Base-by-base conservation (phyloP, 108 stramenopile species). In the Cyclotella atomus region DNA sequence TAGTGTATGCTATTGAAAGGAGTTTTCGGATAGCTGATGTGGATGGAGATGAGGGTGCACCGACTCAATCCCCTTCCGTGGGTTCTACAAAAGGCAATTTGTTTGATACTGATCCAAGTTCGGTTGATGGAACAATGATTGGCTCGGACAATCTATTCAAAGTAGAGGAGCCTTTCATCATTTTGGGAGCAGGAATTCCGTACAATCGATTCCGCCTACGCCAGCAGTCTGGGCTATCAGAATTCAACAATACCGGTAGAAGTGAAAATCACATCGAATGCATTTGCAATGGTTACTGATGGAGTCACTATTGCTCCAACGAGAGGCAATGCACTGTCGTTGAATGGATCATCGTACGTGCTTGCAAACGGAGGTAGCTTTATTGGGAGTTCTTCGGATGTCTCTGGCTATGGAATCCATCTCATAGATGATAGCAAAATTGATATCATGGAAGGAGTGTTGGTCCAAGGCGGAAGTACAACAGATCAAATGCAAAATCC, bases 1-100 rank as follows among this genome's bases (percentile, higher is more conserved):
- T 57, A 56, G 68, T 70, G 32, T 70, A 57, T 57, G 35, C 68
- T 10, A 70, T 70, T n/a, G 68, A 57, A 44, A 23, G 68, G 25
- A 53, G 36, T 43, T 70, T 70, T 53, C 30, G 34, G 16, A 70
- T 70, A 24, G 55, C 50, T 1, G 3, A 44, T 6, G 41, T 24
- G 36, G 68, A 70, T 16, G 56, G 43, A 28, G 54, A n/a, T 32
- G 57, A 59, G 15, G 57, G 57, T 41, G 20, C 36, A 23, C 23
- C 20, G 19, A 61, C 38, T 19, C 17, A 2, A 29, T 1, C 8
- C 24, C 36, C 36, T 21, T 24, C 20, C 2, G 17, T 16, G 36
- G 2, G 14, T 1, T 36, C 60, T 20, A 21, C 33, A 1, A 24
- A 53, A 5, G 24, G 10, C 15, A 57, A 30, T 30, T 2, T 57